Conservation (phyloP, 2,329 filamentous ascomycete species). For the Colletotrichum cereale region DNA sequence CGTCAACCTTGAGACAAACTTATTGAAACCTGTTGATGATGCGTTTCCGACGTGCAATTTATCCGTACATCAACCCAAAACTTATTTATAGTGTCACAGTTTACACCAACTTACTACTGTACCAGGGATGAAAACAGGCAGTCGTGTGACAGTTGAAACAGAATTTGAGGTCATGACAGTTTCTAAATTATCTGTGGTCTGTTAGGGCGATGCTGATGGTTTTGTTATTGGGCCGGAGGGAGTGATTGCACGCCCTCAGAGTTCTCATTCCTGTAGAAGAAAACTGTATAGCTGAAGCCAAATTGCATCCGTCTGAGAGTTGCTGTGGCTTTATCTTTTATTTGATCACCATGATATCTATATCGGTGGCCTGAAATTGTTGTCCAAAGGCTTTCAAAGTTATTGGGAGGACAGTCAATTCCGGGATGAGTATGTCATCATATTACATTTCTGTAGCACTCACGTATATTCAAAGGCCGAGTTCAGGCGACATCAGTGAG, state of each 20-base stretch:
- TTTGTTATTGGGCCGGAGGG: background rate
- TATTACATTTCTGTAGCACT: background rate
- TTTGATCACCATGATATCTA: background rate
- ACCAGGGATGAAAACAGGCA: fast-evolving
- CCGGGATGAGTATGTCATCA: background rate
- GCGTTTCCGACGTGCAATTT: no score
- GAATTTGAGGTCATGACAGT: background rate
- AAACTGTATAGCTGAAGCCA: background rate
- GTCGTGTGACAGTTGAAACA: no score
- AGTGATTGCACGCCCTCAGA: background rate
- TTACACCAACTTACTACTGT: background rate
- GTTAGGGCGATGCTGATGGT: no score
- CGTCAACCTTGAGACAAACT: background rate
- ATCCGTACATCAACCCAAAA: background rate
- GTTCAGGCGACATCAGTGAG: background rate
- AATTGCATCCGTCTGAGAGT: background rate
- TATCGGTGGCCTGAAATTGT: background rate
- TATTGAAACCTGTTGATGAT: background rate
- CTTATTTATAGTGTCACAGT: background rate
- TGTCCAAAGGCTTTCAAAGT: background rate
- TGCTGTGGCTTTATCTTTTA: background rate
- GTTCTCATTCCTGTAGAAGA: background rate
- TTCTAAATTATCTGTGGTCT: background rate
- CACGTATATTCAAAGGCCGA: fast-evolving
- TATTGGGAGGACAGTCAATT: no score